A percentile compares a stretch with the other conserved stretches of the same genome.
These are phyloP conservation scores for Poa pratensis DNA, from an alignment of 176 grass and related monocot species.

Conservation along the genomic window DNA sequence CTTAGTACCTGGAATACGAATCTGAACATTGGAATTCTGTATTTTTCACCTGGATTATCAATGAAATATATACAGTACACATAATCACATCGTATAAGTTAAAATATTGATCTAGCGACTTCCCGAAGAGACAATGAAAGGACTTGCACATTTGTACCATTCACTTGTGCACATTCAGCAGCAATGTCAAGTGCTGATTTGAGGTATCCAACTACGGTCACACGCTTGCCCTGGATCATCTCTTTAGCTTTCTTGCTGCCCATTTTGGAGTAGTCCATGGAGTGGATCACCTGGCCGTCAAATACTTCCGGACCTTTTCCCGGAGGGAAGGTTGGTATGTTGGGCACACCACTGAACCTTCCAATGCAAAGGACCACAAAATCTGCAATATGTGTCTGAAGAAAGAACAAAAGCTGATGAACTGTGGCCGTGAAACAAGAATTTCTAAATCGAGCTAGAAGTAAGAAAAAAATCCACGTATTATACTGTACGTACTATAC, in stretches of 20 bases:
- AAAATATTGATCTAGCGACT: no score
- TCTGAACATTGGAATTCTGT: not conserved
- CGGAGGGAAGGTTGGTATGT: conserved; percentile 47
- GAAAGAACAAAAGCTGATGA: not conserved
- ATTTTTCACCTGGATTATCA: no score
- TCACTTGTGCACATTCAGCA: conserved; percentile 45
- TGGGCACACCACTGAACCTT: conserved; percentile 57
- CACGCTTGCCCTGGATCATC: conserved; percentile 49
- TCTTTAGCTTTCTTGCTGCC: conserved; percentile 36
- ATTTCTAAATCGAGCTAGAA: no score
- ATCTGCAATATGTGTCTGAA: conserved; percentile 47
- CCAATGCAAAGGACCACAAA: conserved; percentile 65
- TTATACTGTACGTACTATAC: no score
- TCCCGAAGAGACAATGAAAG: not conserved
- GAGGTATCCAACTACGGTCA: conserved; percentile 47
- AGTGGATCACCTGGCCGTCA: conserved; percentile 50
- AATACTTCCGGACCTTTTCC: conserved; percentile 57
- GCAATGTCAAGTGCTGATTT: conserved; percentile 65
- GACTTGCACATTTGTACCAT: conserved; percentile 17
- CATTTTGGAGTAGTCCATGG: conserved; percentile 23
- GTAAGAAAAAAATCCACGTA: no score
- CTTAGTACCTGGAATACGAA: not conserved
- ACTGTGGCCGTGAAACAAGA: no score
- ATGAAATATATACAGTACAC: no score
- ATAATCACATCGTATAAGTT: no score